These are phyloP conservation scores for Pichia sp. DNA, from an alignment of 1,139 yeast species.

Conservation along the genomic window DNA sequence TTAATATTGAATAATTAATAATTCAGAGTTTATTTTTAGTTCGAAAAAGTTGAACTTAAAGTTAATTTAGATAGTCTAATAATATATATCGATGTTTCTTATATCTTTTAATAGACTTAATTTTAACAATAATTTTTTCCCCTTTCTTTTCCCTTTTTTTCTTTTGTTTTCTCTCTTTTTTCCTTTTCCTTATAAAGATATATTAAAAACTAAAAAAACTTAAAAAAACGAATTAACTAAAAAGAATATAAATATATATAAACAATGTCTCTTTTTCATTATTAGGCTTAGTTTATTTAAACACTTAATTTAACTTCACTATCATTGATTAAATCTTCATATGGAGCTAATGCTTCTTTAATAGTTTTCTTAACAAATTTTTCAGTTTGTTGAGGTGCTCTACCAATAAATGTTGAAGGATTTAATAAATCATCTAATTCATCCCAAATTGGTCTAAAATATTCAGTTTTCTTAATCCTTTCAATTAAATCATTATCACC, in stretches of 20 bases:
- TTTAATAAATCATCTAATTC: slow-evolving; percentile 76
- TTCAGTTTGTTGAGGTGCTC: slow-evolving; percentile 97
- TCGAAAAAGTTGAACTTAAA: too few relatives aligned
- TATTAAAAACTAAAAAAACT: neutral
- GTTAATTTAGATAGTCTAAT: too few relatives aligned
- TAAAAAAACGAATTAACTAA: neutral
- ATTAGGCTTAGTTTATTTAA: slow-evolving; percentile 22
- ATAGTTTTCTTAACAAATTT: slow-evolving; percentile 85
- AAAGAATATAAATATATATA: neutral
- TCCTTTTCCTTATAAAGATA: too few relatives aligned
- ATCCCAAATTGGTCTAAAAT: slow-evolving; percentile 84
- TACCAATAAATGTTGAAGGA: slow-evolving; percentile 93
- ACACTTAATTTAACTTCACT: slow-evolving; percentile 61
- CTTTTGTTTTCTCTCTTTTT: too few relatives aligned
- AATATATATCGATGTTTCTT: too few relatives aligned
- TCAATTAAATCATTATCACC: slow-evolving; percentile 97
- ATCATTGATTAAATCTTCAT: slow-evolving; percentile 49
- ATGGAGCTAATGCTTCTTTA: slow-evolving; percentile 71
- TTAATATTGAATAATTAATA: too few relatives aligned
- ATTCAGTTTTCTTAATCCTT: slow-evolving; percentile 69
- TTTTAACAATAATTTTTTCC: too few relatives aligned
- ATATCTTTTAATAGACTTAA: too few relatives aligned
- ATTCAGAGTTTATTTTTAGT: too few relatives aligned
- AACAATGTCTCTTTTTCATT: neutral
- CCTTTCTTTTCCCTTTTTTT: too few relatives aligned